These are phyloP conservation scores for Boletus tomentosulus DNA, from an alignment of 768 basidiomycete species.

Conservation along the genomic window DNA sequence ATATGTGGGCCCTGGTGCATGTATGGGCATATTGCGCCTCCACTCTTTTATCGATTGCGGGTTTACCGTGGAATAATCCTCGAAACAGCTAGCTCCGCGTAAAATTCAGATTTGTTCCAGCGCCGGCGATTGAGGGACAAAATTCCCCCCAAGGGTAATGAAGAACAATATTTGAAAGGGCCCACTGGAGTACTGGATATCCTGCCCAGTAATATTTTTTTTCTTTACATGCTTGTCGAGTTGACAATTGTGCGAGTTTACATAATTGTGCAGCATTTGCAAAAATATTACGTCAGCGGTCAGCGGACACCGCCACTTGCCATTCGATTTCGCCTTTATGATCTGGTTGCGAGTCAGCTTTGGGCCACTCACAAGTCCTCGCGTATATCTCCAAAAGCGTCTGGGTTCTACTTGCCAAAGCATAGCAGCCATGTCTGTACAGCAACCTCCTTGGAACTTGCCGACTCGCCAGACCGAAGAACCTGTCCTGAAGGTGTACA, in stretches of 20 bases:
- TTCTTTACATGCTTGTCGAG: too few relatives aligned
- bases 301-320: background rate
- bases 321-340: constrained; percentile 14
- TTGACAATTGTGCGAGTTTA: too few relatives aligned
- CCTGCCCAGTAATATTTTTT: too few relatives aligned
- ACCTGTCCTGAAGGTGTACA: constrained; percentile 71
- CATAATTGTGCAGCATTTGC: too few relatives aligned
- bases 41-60: too few relatives aligned
- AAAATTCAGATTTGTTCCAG: background rate
- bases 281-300: constrained; percentile 22
- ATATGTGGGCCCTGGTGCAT: background rate
- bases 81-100: background rate
- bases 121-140: background rate
- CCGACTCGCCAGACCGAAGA: constrained; percentile 38
- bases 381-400: constrained; percentile 3
- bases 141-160: background rate
- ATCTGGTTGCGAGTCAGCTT: constrained; percentile 19
- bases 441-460: constrained; percentile 53
- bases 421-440: constrained; percentile 44
- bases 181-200: too few relatives aligned
- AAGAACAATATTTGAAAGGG: too few relatives aligned
- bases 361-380: constrained; percentile 4
- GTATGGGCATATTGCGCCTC: too few relatives aligned
- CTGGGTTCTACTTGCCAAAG: constrained; percentile 3
- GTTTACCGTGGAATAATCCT: background rate